A percentile compares a stretch with the other conserved stretches of the same genome.
Evolutionary conservation across 352 stramenopile species (phyloP).

Genomic region (Globisporangium emineosum): DNA sequence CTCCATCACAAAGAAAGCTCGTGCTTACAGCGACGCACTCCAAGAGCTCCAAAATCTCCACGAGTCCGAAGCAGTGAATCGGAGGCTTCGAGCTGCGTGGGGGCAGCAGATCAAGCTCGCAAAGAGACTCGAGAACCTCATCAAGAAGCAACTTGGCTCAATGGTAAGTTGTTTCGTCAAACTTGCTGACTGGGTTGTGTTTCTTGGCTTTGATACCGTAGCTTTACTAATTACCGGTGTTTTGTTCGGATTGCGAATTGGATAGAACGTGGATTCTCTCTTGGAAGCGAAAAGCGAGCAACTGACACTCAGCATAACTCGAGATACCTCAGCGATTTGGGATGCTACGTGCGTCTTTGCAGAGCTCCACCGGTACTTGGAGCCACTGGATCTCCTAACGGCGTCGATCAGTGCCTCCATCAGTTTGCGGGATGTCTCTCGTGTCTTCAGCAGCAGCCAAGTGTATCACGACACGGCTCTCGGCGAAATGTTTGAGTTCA

Average conservation of each 20-base stretch:
- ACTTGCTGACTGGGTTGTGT: not conserved
- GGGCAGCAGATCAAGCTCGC: conserved; percentile 40
- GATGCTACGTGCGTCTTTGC: not conserved
- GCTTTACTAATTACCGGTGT: not conserved
- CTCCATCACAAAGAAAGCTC: not conserved
- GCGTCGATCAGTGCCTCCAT: not conserved
- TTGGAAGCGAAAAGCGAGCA: not conserved
- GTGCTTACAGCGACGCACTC: conserved; percentile 33
- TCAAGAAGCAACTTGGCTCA: conserved; percentile 21
- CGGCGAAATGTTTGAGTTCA: conserved; percentile 2
- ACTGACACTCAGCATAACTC: not conserved
- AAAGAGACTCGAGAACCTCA: conserved; percentile 36
- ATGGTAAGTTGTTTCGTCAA: not conserved
- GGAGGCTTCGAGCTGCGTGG: conserved; percentile 31
- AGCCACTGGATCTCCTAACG: not conserved
- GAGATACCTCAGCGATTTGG: not conserved
- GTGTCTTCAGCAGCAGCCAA: conserved; percentile 10
- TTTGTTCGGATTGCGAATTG: not conserved
- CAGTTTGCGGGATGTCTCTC: not conserved
- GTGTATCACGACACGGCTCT: conserved; percentile 1
- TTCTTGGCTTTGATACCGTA: not conserved
- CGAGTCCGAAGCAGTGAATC: conserved; percentile 35
- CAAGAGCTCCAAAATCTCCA: conserved; percentile 40
- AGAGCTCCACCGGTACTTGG: not conserved
- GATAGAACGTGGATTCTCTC: not conserved